A percentile compares a stretch with the other conserved stretches of the same genome.
Conservation (phyloP, 345 rosid species). For the Tarenaya hassleriana region DNA sequence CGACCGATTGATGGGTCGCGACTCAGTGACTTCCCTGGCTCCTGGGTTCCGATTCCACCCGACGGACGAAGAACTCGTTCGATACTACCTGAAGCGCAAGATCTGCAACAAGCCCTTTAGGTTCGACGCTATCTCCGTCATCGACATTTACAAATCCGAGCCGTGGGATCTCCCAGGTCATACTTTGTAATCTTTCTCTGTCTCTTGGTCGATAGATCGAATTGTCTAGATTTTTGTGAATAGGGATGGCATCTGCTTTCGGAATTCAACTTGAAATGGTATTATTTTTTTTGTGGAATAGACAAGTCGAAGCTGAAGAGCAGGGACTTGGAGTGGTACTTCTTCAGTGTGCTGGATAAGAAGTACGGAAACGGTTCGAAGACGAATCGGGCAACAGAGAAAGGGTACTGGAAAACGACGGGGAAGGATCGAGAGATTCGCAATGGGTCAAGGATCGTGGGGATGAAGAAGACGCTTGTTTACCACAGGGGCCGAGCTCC, state of each 20-base stretch:
- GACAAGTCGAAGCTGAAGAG: constrained; percentile 73
- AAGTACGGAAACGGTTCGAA: constrained; percentile 80
- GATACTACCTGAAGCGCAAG: constrained; percentile 86
- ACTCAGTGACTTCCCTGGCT: constrained; percentile 47
- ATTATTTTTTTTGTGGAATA: constrained; percentile 16
- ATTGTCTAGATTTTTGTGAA: neutral
- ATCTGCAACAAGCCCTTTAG: constrained; percentile 61
- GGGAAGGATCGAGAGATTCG: constrained; percentile 76
- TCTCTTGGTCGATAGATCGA: neutral
- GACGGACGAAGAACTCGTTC: constrained; percentile 87
- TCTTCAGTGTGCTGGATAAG: constrained; percentile 70
- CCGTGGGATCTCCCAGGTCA: constrained; percentile 98
- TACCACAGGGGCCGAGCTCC: constrained; percentile 90
- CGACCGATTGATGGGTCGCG: constrained; percentile 45
- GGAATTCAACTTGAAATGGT: constrained; percentile 1
- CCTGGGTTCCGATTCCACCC: constrained; percentile 97
- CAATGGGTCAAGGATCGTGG: constrained; percentile 41
- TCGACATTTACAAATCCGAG: constrained; percentile 72
- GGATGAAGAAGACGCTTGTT: constrained; percentile 98
- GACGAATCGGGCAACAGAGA: constrained; percentile 91
- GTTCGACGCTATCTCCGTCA: constrained; percentile 63
- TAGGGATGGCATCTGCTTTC: neutral
- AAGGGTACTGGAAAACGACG: constrained; percentile 95
- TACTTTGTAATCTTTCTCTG: neutral
- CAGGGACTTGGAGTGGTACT: constrained; percentile 96